Evolutionary conservation across 2,329 filamentous ascomycete genomes (phyloP).

Genomic region (Calonectria multiphialidica): DNA sequence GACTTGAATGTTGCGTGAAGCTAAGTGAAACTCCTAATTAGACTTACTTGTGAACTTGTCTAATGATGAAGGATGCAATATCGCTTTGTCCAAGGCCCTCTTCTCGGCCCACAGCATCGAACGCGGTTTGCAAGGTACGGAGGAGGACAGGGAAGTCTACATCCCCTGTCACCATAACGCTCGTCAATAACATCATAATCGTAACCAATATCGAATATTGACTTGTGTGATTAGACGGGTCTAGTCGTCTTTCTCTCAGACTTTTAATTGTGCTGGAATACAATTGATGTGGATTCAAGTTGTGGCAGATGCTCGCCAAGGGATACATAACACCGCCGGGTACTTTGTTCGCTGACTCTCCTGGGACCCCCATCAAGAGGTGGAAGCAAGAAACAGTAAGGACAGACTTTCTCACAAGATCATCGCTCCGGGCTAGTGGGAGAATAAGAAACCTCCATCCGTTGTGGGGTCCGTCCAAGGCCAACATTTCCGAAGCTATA

Average conservation of each 20-base stretch:
- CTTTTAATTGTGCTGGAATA: too few relatives aligned
- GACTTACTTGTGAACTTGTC: slow-evolving; percentile 23
- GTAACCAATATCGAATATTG: slow-evolving; percentile 19
- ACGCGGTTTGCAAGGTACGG: slow-evolving; percentile 8
- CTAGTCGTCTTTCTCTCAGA: too few relatives aligned
- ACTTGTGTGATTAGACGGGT: neutral
- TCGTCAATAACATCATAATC: slow-evolving; percentile 11
- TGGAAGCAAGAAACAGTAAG: slow-evolving; percentile 40
- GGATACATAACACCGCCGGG: too few relatives aligned
- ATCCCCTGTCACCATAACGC: slow-evolving; percentile 16
- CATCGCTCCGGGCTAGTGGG: slow-evolving; percentile 17
- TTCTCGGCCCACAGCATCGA: slow-evolving; percentile 16
- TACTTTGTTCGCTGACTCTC: too few relatives aligned
- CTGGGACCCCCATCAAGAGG: too few relatives aligned
- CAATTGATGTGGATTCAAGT: too few relatives aligned
- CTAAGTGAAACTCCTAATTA: too few relatives aligned
- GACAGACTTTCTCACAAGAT: slow-evolving; percentile 21
- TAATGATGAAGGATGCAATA: slow-evolving; percentile 8
- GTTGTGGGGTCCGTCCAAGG: slow-evolving; percentile 27
- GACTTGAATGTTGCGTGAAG: slow-evolving; percentile 50
- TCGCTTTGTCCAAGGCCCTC: neutral
- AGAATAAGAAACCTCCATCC: slow-evolving; percentile 27
- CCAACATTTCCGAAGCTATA: slow-evolving; percentile 29
- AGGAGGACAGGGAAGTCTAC: slow-evolving; percentile 17
- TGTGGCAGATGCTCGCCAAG: too few relatives aligned